These are phyloP conservation scores for Kluyveromyces starmeri DNA, from an alignment of 805 yeast species.

Conservation along the genomic window DNA sequence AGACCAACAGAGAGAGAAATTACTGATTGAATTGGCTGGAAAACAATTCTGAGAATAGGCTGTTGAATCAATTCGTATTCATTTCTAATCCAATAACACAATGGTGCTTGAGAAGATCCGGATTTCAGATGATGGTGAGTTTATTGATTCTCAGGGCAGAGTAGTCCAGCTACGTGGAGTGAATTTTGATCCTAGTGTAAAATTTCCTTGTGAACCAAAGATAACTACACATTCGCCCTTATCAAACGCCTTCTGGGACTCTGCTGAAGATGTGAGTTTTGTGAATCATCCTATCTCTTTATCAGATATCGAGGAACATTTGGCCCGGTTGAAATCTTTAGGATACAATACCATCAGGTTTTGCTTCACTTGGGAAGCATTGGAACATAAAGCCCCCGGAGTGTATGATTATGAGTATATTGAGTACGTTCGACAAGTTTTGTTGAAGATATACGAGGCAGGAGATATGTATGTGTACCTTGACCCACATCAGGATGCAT, in stretches of 20 bases:
- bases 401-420: constrained; percentile 69
- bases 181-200: constrained; percentile 67
- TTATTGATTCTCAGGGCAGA: constrained; percentile 49
- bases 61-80: no score
- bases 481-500: constrained; percentile 91
- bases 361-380: constrained; percentile 83
- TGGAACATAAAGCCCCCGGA: constrained; percentile 85
- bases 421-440: constrained; percentile 54
- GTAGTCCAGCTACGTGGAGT: constrained; percentile 66
- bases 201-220: constrained; percentile 56
- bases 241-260: constrained; percentile 40
- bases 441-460: constrained; percentile 45
- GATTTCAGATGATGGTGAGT: constrained; percentile 44
- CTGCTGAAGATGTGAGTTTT: constrained; percentile 71
- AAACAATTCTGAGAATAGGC: no score
- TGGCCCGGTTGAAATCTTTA: constrained; percentile 61
- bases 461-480: constrained; percentile 75
- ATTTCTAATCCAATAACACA: no score
- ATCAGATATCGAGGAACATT: constrained; percentile 60
- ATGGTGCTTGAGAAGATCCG: constrained; percentile 21
- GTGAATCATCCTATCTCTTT: constrained; percentile 76
- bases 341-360: constrained; percentile 77
- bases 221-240: constrained; percentile 32
- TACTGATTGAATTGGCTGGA: no score
- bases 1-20: no score